Evolutionary conservation across 163 green algal genomes (phyloP).

Genomic region (Smithsoniella earleae): DNA sequence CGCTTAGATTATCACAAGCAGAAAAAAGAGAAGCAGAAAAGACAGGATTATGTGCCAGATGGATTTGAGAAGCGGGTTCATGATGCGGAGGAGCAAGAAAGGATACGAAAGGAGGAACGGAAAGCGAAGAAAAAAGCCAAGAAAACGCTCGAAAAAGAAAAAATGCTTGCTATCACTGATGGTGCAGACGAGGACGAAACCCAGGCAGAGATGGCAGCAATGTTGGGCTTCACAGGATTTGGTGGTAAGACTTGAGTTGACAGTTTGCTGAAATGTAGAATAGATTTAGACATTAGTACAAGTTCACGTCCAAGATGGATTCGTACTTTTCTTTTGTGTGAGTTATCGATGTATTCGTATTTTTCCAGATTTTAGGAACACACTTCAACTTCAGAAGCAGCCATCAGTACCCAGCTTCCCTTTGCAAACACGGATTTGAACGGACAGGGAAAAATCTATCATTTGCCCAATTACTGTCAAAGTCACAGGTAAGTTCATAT

Average conservation of each 20-base stretch:
- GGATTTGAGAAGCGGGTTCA: conserved; percentile 49
- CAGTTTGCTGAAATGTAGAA: too few relatives aligned
- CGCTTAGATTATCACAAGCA: conserved; percentile 38
- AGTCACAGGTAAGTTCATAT: too few relatives aligned
- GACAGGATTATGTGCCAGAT: conserved; percentile 29
- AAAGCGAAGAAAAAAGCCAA: conserved; percentile 39
- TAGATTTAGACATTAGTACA: too few relatives aligned
- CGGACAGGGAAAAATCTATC: too few relatives aligned
- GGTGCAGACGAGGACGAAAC: conserved; percentile 43
- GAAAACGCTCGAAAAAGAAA: conserved; percentile 41
- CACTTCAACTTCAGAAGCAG: not conserved
- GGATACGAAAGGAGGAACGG: conserved; percentile 45
- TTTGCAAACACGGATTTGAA: too few relatives aligned
- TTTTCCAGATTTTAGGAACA: not conserved
- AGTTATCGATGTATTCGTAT: not conserved
- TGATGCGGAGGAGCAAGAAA: conserved; percentile 51
- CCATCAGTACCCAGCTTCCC: not conserved
- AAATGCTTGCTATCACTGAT: conserved; percentile 45
- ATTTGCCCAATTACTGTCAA: too few relatives aligned
- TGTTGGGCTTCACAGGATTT: conserved; percentile 95
- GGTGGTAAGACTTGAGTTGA: conserved; percentile 39
- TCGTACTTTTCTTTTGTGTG: not conserved
- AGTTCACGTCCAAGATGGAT: not conserved
- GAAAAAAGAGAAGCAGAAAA: conserved; percentile 38
- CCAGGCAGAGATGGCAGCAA: conserved; percentile 67